These are phyloP conservation scores for Aspergillus bombycis DNA, from an alignment of 2,329 filamentous ascomycete species.

Conservation along the genomic window DNA sequence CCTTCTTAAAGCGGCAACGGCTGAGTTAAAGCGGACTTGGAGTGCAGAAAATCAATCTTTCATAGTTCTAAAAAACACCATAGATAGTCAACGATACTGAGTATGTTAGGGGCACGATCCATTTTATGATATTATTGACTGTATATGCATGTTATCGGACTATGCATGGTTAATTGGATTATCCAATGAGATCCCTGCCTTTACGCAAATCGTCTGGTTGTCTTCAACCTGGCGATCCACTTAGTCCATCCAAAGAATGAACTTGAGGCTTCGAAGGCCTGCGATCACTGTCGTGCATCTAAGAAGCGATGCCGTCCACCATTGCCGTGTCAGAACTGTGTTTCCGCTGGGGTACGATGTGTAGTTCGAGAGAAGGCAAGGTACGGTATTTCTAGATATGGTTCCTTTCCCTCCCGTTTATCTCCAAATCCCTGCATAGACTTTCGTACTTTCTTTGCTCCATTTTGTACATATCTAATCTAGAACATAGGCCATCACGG, in stretches of 20 bases:
- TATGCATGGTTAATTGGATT: not conserved
- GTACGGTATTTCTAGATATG: not conserved
- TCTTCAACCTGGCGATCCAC: not conserved
- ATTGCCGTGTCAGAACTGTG: not conserved
- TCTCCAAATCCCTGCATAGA: not conserved
- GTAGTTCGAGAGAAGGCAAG: conserved; percentile 4
- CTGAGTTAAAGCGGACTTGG: not conserved
- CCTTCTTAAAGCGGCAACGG: not conserved
- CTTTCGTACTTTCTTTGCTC: not conserved
- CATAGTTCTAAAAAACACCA: not conserved
- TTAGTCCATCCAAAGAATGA: not conserved
- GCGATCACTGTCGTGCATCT: conserved; percentile 3
- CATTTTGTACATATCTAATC: not conserved
- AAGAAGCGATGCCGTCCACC: conserved; percentile 3
- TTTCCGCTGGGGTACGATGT: conserved; percentile 3
- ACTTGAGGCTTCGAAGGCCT: conserved; percentile 1
- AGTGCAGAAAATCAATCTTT: not conserved
- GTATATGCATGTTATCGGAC: not conserved
- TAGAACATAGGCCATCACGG: not conserved
- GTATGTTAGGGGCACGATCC: not conserved
- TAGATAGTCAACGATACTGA: not conserved
- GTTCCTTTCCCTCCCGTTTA: not conserved
- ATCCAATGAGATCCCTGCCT: not conserved
- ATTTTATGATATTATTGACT: not conserved
- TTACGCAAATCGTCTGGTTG: not conserved